phyloP scores from a whole-genome alignment of 2,329 filamentous ascomycete genomes.

The Spiromastix sp. region DNA sequence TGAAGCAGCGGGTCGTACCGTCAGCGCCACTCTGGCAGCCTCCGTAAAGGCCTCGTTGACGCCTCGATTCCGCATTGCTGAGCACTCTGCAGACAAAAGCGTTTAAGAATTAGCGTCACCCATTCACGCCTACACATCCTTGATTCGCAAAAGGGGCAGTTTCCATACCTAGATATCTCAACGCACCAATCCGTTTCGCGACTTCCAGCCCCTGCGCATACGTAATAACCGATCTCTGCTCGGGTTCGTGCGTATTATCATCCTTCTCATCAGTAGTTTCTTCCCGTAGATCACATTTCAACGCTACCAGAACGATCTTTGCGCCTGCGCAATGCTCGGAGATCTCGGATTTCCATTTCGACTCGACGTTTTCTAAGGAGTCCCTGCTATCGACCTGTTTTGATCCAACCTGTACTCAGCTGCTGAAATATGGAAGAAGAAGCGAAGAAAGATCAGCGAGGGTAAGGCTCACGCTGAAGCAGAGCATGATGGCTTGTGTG shows the following conservation, averaged over 20 bases:
- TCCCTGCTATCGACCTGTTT: slow-evolving; percentile 78
- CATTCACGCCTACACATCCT: no score
- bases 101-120: no score
- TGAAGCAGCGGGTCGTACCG: slow-evolving; percentile 32
- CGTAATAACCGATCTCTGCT: slow-evolving; percentile 47
- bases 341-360: slow-evolving; percentile 97
- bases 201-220: slow-evolving; percentile 90
- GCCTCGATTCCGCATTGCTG: slow-evolving; percentile 92
- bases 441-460: not conserved
- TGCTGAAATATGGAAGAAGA: not conserved
- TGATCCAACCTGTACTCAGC: not conserved
- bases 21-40: slow-evolving; percentile 82
- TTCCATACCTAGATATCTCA: slow-evolving; percentile 74
- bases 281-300: slow-evolving; percentile 94
- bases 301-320: slow-evolving; percentile 84
- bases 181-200: slow-evolving; percentile 79
- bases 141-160: no score
- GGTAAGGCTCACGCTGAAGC: slow-evolving; percentile 61
- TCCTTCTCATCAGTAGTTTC: slow-evolving; percentile 57
- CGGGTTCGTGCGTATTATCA: slow-evolving; percentile 43
- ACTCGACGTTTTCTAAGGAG: slow-evolving; percentile 95
- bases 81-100: slow-evolving; percentile 81
- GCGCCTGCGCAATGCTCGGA: slow-evolving; percentile 95
- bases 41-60: slow-evolving; percentile 99
- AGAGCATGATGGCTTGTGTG: slow-evolving; percentile 97